phyloP scores from a whole-genome alignment of 495 filamentous ascomycete genomes.

The Penicillium arizonense region DNA sequence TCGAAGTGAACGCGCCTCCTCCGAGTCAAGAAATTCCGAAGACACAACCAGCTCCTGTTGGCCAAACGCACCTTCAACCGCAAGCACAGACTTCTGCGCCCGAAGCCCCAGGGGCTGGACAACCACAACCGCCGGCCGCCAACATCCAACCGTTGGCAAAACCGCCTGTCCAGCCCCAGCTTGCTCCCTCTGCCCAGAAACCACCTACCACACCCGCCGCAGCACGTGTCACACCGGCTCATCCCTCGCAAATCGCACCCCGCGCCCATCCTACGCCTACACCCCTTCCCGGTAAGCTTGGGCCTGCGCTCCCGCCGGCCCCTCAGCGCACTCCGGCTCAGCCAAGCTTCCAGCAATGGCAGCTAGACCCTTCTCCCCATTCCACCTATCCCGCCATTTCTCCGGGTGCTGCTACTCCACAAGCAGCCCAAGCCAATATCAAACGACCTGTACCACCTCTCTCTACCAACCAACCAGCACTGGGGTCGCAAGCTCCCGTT shows the following conservation, averaged over 20 bases:
- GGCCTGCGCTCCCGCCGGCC: constrained; percentile 4
- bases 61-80: constrained; percentile 10
- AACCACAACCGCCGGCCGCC: constrained; percentile 25
- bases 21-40: constrained; percentile 14
- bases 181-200: constrained; percentile 23
- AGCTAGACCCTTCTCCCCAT: constrained; percentile 36
- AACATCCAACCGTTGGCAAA: constrained; percentile 37
- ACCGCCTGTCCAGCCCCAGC: constrained; percentile 28
- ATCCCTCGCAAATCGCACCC: constrained; percentile 28
- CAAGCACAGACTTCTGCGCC: constrained; percentile 12
- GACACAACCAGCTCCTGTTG: not conserved
- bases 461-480: constrained; percentile 3
- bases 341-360: constrained; percentile 43
- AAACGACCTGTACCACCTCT: constrained; percentile 22
- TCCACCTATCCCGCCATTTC: constrained; percentile 35
- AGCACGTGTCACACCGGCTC: constrained; percentile 17
- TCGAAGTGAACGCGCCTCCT: not conserved
- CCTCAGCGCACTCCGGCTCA: constrained; percentile 27
- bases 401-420: constrained; percentile 14
- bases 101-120: constrained; percentile 26
- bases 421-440: constrained; percentile 8
- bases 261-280: constrained; percentile 15
- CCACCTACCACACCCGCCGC: constrained; percentile 19
- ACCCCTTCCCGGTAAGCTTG: constrained; percentile 18
- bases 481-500: constrained; percentile 3